phyloP scores from a whole-genome alignment of 352 stramenopile genomes.

The Labyrinthula sp. region DNA sequence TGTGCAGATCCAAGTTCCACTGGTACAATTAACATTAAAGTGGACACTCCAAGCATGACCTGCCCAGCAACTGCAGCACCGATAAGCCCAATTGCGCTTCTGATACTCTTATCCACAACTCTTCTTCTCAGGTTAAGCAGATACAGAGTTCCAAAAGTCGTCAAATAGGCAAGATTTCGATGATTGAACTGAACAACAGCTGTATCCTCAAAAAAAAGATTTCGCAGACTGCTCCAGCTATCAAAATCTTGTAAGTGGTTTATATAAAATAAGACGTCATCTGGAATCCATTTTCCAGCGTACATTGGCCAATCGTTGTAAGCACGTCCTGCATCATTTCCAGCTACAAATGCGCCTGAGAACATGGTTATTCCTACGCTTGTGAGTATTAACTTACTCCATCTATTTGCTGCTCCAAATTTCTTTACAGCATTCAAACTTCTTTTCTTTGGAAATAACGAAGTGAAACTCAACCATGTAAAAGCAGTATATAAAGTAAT shows the following conservation, averaged over 20 bases:
- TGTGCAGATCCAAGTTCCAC: slow-evolving; percentile 77
- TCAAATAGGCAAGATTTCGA: slow-evolving; percentile 67
- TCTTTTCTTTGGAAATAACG: slow-evolving; percentile 21
- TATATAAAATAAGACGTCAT: slow-evolving; percentile 44
- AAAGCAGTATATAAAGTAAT: slow-evolving; percentile 83
- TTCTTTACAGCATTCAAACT: slow-evolving; percentile 3
- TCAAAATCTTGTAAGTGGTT: too few species aligned
- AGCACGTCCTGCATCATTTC: slow-evolving; percentile 87
- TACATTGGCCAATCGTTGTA: slow-evolving; percentile 83
- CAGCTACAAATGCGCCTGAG: slow-evolving; percentile 78
- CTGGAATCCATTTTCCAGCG: slow-evolving; percentile 70
- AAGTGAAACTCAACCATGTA: slow-evolving; percentile 67
- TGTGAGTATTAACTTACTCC: slow-evolving; percentile 14
- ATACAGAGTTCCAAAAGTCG: slow-evolving; percentile 35
- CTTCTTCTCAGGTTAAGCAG: slow-evolving; percentile 39
- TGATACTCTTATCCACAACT: slow-evolving; percentile 7
- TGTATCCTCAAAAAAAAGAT: slow-evolving; percentile 88
- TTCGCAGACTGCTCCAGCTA: slow-evolving; percentile 65
- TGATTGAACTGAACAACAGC: slow-evolving; percentile 95
- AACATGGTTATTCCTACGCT: slow-evolving; percentile 49
- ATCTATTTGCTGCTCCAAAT: background rate
- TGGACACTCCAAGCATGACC: slow-evolving; percentile 82
- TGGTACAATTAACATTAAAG: slow-evolving; percentile 83
- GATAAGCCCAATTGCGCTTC: background rate
- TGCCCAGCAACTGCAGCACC: slow-evolving; percentile 35